Conservation (phyloP, 495 filamentous ascomycete genomes). For the Penicillium diatomitis region DNA sequence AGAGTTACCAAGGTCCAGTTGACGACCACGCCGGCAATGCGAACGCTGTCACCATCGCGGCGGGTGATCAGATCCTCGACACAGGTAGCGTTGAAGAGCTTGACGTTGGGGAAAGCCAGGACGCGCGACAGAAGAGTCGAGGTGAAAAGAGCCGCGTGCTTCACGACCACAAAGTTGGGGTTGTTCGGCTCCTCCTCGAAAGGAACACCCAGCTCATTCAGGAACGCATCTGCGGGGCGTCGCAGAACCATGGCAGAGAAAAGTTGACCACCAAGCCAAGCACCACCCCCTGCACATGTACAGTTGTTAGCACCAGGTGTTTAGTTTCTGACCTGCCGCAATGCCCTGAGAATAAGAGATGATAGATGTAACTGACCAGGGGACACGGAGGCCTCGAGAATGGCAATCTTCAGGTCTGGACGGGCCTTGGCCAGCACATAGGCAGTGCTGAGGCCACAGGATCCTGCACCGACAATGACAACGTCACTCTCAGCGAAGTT, state of each 20-base stretch:
- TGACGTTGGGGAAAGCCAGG: slow-evolving; percentile 75
- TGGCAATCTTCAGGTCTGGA: slow-evolving; percentile 83
- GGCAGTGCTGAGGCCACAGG: slow-evolving; percentile 74
- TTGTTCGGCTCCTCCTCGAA: slow-evolving; percentile 80
- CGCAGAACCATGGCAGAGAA: slow-evolving; percentile 93
- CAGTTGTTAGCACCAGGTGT: slow-evolving; percentile 1
- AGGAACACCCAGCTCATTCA: slow-evolving; percentile 69
- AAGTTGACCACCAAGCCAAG: slow-evolving; percentile 87
- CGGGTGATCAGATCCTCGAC: slow-evolving; percentile 90
- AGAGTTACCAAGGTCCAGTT: slow-evolving; percentile 90
- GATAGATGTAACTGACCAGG: slow-evolving; percentile 39
- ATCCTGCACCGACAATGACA: slow-evolving; percentile 83
- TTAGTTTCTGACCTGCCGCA: no score
- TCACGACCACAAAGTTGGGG: slow-evolving; percentile 79
- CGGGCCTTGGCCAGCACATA: slow-evolving; percentile 77
- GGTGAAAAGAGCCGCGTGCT: slow-evolving; percentile 87
- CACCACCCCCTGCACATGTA: slow-evolving; percentile 54
- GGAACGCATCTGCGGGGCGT: slow-evolving; percentile 78
- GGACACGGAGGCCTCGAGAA: slow-evolving; percentile 79
- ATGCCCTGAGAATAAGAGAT: no score
- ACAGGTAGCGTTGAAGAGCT: slow-evolving; percentile 88
- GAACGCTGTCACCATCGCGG: slow-evolving; percentile 36
- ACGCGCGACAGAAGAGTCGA: slow-evolving; percentile 76
- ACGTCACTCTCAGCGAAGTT: slow-evolving; percentile 84
- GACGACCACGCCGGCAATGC: slow-evolving; percentile 80